Evolutionary conservation across 306 rosid genomes (phyloP), one percentile per base, ranked within the genome.

Genomic region (Amphicarpaea edgeworthii): DNA sequence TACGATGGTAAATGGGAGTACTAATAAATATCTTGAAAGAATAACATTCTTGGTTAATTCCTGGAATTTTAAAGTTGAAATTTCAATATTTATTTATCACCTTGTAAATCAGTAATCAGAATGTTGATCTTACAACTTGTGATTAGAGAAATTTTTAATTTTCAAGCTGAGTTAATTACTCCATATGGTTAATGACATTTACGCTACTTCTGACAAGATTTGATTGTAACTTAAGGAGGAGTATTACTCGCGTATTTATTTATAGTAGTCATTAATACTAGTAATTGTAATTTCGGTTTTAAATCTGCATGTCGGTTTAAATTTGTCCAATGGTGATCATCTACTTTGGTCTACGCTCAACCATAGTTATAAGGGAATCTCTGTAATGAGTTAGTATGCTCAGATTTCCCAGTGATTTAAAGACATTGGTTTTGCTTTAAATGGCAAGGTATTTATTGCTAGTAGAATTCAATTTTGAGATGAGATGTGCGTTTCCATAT

Each of bases 341-440:
- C 42, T 8, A 15, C 6, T 15, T 43, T 4, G 37, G 57, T 17
- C 60, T 63, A 66, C 41, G 41, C 37, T 68, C 9, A 11, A 14
- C 9, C 59, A 40, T n/a, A n/a, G n/a, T n/a, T n/a, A 34, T 24
- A 24, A 58, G 21, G 51, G 30, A 81, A 70, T 17, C 43, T 21
- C 55, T 69, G 59, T 64, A 75, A 55, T 49, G 47, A n/a, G 62
- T 61, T 34, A 15, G 32, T 50, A 66, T 50, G 68, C 16, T 76
- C 46, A 79, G 46, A 65, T 7, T 28, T 72, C 40, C 30, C 10
- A 57, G 53, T 64, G 28, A 59, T 42, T 16, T 80, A 30, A 71
- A 68, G 53, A 41, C 49, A 50, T 54, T 76, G 73, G 43, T 77
- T 79, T 50, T 58, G 58, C 77, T 73, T 76, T 72, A 49, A 24